phyloP scores from a whole-genome alignment of 163 green algal species.

The Chlorella variabilis region DNA sequence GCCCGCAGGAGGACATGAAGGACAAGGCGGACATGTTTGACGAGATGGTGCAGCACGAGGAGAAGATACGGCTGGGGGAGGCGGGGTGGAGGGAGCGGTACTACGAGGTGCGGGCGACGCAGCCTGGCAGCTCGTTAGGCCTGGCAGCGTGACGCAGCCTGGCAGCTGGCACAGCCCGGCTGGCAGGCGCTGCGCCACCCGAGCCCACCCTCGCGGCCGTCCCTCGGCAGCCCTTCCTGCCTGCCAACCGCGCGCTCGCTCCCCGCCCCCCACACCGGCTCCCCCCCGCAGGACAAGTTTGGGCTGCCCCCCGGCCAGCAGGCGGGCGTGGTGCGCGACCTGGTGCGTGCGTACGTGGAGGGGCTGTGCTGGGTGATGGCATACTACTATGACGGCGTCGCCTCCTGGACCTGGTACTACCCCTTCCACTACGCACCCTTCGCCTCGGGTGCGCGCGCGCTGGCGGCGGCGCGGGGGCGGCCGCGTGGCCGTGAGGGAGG shows the following conservation, averaged over 20 bases:
- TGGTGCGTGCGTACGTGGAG: slow-evolving; percentile 73
- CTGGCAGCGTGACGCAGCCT: neutral
- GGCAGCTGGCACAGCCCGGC: neutral
- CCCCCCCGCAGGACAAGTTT: slow-evolving; percentile 40
- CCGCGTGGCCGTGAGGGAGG: too few relatives aligned
- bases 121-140: neutral
- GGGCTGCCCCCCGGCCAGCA: slow-evolving; percentile 35
- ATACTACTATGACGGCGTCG: slow-evolving; percentile 94
- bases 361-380: slow-evolving; percentile 90
- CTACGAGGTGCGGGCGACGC: slow-evolving; percentile 72
- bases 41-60: slow-evolving; percentile 76
- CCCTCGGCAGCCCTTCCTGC: too few relatives aligned
- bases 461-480: too few relatives aligned
- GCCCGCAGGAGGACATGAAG: slow-evolving; percentile 34
- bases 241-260: neutral
- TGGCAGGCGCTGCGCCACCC: neutral
- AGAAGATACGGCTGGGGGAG: slow-evolving; percentile 86
- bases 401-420: slow-evolving; percentile 97
- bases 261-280: neutral
- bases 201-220: too few relatives aligned
- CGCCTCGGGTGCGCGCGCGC: slow-evolving; percentile 68
- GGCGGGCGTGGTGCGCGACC: slow-evolving; percentile 46
- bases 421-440: slow-evolving; percentile 96
- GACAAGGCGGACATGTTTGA: slow-evolving; percentile 72
- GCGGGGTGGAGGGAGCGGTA: slow-evolving; percentile 93